Percentiles rank a stretch among this genome's conserved stretches.
Conservation (phyloP, 495 filamentous ascomycete species). For the Jackrogersella multiformis region DNA sequence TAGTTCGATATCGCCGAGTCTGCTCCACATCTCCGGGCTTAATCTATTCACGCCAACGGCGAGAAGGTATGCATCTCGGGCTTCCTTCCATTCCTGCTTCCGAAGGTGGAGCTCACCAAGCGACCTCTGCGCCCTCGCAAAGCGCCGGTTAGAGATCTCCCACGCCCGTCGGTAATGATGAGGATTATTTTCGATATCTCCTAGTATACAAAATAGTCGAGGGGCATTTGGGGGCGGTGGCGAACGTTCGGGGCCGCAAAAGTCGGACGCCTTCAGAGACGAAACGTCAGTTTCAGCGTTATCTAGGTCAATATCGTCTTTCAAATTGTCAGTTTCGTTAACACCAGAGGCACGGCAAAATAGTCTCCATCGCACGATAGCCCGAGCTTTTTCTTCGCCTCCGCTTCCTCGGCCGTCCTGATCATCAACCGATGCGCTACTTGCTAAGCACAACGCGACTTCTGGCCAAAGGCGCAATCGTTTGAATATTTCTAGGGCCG, state of each 20-base stretch:
- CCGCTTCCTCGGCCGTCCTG: constrained; percentile 58
- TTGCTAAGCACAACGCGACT: constrained; percentile 83
- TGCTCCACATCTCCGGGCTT: constrained; percentile 85
- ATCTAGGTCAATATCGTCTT: constrained; percentile 52
- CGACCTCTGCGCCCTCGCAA: constrained; percentile 86
- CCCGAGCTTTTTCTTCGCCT: constrained; percentile 80
- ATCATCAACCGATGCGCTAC: constrained; percentile 70
- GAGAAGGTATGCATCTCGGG: constrained; percentile 78
- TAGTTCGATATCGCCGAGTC: constrained; percentile 86
- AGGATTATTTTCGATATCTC: constrained; percentile 82
- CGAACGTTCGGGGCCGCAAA: constrained; percentile 66
- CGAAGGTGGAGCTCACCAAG: constrained; percentile 80
- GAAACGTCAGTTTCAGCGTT: constrained; percentile 61
- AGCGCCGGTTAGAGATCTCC: constrained; percentile 82
- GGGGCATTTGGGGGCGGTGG: constrained; percentile 85
- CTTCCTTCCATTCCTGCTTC: constrained; percentile 68
- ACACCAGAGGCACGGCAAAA: constrained; percentile 64
- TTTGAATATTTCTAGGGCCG: constrained; percentile 96
- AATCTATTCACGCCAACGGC: constrained; percentile 81
- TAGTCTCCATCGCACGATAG: constrained; percentile 77
- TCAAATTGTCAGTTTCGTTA: constrained; percentile 9
- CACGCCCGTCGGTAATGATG: constrained; percentile 84
- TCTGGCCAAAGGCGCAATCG: constrained; percentile 95
- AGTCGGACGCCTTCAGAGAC: constrained; percentile 61
- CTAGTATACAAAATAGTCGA: constrained; percentile 90